Conservation (phyloP, 176 grass and related monocot species). For the Oryza glumipatula region DNA sequence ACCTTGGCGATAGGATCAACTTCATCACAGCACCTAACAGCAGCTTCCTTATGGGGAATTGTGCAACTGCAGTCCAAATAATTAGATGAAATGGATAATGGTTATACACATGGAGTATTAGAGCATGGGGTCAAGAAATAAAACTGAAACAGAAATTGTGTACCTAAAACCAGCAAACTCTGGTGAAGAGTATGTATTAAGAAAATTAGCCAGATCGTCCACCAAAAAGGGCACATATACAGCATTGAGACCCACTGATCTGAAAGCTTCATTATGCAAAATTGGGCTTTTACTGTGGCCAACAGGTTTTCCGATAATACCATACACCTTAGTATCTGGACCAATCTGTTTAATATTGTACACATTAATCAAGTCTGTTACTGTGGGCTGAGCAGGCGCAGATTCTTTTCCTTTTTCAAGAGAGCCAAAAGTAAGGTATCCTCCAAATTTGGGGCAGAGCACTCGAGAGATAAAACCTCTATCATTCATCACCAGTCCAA, state of each 20-base stretch:
- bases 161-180: constrained; percentile 99
- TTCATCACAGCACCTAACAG: constrained; percentile 84
- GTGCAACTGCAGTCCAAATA: constrained; percentile 67
- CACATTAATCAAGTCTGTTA: constrained; percentile 72
- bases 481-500: constrained; percentile 94
- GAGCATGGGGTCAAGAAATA: constrained; percentile 5
- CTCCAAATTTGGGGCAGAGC: constrained; percentile 92
- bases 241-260: constrained; percentile 78
- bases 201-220: constrained; percentile 84
- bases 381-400: constrained; percentile 71
- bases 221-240: constrained; percentile 97
- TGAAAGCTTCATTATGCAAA: constrained; percentile 95
- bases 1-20: constrained; percentile 95
- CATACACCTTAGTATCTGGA: constrained; percentile 82
- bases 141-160: constrained; percentile 2
- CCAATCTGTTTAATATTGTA: constrained; percentile 78
- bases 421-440: constrained; percentile 89
- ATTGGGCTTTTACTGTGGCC: constrained; percentile 92
- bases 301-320: constrained; percentile 90
- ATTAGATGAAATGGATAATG: constrained; percentile 40
- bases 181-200: constrained; percentile 82
- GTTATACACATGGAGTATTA: constrained; percentile 6
- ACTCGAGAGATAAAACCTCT: constrained; percentile 89
- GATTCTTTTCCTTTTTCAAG: constrained; percentile 79
- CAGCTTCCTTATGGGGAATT: constrained; percentile 94